Base-by-base conservation (phyloP, 2,329 filamentous ascomycete species). In the Fusarium luffae region DNA sequence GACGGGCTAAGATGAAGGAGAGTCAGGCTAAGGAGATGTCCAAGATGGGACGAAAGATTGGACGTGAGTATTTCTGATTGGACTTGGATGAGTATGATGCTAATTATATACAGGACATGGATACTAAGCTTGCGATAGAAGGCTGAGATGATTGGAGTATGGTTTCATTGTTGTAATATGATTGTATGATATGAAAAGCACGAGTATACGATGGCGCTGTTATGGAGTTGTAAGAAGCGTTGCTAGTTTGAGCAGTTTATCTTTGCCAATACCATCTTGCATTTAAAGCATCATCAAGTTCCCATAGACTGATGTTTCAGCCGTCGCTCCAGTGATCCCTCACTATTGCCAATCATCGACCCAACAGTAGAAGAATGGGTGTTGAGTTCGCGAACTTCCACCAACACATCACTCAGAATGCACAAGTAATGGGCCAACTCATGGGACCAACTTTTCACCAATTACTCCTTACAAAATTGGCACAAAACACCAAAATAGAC, bases 21-120 rank as follows among this genome's bases (percentile, higher is more conserved):
- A 83, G 84, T 54, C 87, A 92, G 74, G 90, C 89, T 2, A 85
- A 83, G 71, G 86, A 88, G 74, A 85, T 92, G 30, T 89, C 87
- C 8, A 92, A 90, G 86, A 83, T 89, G 54, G 89, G 88, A n/a
- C 89, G 89, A 78, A 85, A 86, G n/a, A 85, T 92, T 62, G 90
- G 90, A 59, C 87, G 89, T 91, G 83, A 81, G 87, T 88, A 9
- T 41, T 21, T 1, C 2, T 7, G 3, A 11, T 1, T 12, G 3
- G 13, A 12, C 0, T 32, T 16, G 1, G 9, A 23, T n/a, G 16
- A 37, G 30, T 18, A 11, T 12, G 34, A 58, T 10, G n/a, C 55
- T 70, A 37, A 71, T 34, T 4, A 11, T 13, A 2, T 34, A n/a
- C 14, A 70, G 68, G 68, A 1, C 68, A 71, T 1, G 68, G 68